Percentiles rank a stretch among this genome's conserved stretches.
Evolutionary conservation across 257 asterid genomes (phyloP).

Genomic region (Catharanthus roseus): DNA sequence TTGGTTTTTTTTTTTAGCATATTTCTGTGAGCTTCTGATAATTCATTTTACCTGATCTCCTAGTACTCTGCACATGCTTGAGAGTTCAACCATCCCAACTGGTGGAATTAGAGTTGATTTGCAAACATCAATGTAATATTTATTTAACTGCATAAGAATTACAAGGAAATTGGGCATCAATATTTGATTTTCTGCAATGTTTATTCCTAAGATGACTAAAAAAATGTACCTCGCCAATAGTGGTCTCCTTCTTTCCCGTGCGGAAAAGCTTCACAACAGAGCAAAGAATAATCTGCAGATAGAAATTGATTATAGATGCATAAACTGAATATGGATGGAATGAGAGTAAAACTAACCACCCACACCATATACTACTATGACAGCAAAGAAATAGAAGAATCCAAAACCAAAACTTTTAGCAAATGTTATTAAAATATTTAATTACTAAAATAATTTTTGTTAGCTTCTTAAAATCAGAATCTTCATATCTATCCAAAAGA

Average conservation of each 20-base stretch:
- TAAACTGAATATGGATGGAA: not conserved
- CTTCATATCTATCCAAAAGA: not conserved
- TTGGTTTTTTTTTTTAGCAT: not conserved
- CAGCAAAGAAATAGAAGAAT: not conserved
- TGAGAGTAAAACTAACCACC: slow-evolving; percentile 2
- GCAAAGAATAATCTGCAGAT: slow-evolving; percentile 76
- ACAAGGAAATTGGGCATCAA: not conserved
- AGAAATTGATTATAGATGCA: slow-evolving; percentile 12
- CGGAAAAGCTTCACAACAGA: slow-evolving; percentile 92
- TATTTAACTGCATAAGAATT: slow-evolving; percentile 55
- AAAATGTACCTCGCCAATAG: slow-evolving; percentile 75
- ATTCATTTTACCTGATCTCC: slow-evolving; percentile 76
- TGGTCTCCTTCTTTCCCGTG: slow-evolving; percentile 73
- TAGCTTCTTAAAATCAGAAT: not conserved
- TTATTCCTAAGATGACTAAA: slow-evolving; percentile 7
- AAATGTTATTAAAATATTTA: too few species aligned
- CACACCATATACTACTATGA: not conserved
- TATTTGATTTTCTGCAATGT: not conserved
- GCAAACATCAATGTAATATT: slow-evolving; percentile 64
- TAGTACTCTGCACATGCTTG: slow-evolving; percentile 83
- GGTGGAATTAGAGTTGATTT: slow-evolving; percentile 79
- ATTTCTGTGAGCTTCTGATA: slow-evolving; percentile 1
- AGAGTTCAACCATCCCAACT: slow-evolving; percentile 65
- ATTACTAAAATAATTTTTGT: too few species aligned
- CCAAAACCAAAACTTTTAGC: not conserved